phyloP scores from a whole-genome alignment of 2,329 filamentous ascomycete species.

The Massarina eburnea region DNA sequence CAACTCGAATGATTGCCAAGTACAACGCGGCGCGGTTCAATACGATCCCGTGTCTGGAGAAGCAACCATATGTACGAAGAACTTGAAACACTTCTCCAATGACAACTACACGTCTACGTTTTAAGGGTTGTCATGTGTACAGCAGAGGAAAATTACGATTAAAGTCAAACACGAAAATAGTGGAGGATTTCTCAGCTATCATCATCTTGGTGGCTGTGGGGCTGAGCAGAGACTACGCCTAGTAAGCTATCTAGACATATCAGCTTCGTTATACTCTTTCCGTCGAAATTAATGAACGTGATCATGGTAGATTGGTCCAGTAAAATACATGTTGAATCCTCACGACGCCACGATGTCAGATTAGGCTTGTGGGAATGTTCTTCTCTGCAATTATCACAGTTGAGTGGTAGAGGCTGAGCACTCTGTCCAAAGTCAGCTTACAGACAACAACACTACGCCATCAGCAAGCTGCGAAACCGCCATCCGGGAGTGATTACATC shows the following conservation, averaged over 20 bases:
- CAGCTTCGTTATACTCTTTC: constrained; percentile 2
- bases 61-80: not conserved
- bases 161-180: constrained; percentile 11
- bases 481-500: constrained; percentile 13
- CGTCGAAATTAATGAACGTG: not conserved
- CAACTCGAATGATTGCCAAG: too few relatives aligned
- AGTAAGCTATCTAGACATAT: not conserved
- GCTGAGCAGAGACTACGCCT: constrained; percentile 6
- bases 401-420: not conserved
- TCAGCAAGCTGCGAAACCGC: constrained; percentile 5
- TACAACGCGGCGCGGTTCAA: not conserved
- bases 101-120: not conserved
- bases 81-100: not conserved
- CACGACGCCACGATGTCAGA: not conserved
- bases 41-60: not conserved
- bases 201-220: constrained; percentile 5
- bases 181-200: not conserved
- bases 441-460: constrained; percentile 2
- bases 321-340: not conserved
- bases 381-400: not conserved
- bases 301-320: constrained; percentile 2
- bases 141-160: constrained; percentile 9
- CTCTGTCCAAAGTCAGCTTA: not conserved
- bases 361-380: not conserved
- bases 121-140: not conserved